Conservation (phyloP, 257 asterid species). For the Linaria vulgaris region DNA sequence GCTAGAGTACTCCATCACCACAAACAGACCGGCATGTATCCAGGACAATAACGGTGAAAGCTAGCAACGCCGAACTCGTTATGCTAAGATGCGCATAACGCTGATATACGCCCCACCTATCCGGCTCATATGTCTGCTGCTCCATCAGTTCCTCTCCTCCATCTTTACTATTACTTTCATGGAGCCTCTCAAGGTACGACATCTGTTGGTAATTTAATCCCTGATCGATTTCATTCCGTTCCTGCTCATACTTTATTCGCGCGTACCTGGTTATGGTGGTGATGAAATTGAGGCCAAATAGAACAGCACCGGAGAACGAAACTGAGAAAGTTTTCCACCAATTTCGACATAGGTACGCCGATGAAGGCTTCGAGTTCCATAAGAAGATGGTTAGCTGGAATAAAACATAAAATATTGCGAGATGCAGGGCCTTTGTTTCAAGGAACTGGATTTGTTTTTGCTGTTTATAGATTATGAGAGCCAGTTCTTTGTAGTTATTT, state of each 20-base stretch:
- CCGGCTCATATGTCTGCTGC: not conserved
- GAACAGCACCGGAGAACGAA: slow-evolving; percentile 13
- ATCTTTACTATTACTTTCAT: not conserved
- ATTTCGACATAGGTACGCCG: slow-evolving; percentile 21
- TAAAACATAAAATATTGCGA: slow-evolving; percentile 4
- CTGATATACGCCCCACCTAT: slow-evolving; percentile 11
- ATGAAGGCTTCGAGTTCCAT: slow-evolving; percentile 26
- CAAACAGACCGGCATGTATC: slow-evolving; percentile 20
- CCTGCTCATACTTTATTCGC: slow-evolving; percentile 20
- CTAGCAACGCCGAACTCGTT: slow-evolving; percentile 11
- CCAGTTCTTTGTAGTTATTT: slow-evolving; percentile 6
- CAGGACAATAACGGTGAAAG: slow-evolving; percentile 20
- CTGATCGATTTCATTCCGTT: slow-evolving; percentile 18
- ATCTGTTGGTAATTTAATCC: slow-evolving; percentile 1
- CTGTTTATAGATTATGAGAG: slow-evolving; percentile 1
- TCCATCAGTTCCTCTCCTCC: not conserved
- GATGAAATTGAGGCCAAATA: slow-evolving; percentile 25
- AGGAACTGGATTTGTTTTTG: slow-evolving; percentile 22
- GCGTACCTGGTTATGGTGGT: slow-evolving; percentile 19
- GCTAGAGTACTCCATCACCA: not conserved
- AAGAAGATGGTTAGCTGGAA: slow-evolving; percentile 20
- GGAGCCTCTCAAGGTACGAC: slow-evolving; percentile 8
- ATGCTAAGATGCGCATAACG: slow-evolving; percentile 17
- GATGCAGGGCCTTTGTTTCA: slow-evolving; percentile 12
- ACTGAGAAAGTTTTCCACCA: slow-evolving; percentile 32